Conservation (phyloP, 345 rosid genomes). For the Salix dunnii region DNA sequence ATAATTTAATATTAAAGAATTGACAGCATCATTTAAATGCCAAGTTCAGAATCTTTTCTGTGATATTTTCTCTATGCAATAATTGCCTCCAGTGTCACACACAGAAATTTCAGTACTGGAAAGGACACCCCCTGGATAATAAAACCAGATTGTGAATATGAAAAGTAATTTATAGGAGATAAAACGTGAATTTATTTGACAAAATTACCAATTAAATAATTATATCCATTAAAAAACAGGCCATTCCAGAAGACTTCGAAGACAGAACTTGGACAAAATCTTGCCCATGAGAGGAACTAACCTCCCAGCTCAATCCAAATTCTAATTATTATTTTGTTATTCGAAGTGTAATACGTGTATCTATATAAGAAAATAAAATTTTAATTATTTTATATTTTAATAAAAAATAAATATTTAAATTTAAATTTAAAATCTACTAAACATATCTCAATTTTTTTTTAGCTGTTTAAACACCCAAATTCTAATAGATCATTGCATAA, state of each 20-base stretch:
- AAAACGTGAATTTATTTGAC: not conserved
- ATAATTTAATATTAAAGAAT: not conserved
- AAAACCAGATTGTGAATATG: not conserved
- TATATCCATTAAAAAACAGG: not conserved
- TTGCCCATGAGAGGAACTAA: not conserved
- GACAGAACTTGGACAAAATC: not conserved
- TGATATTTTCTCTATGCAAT: not conserved
- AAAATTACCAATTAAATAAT: not conserved
- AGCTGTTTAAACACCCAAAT: no score
- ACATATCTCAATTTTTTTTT: no score
- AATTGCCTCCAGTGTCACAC: not conserved
- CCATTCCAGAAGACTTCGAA: not conserved
- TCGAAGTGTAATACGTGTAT: no score
- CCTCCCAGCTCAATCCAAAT: not conserved
- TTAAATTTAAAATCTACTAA: no score
- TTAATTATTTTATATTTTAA: no score
- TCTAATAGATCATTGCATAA: not conserved
- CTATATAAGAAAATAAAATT: no score
- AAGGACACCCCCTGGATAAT: not conserved
- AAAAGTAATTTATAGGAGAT: not conserved
- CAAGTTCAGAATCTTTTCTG: not conserved
- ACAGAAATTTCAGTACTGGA: not conserved
- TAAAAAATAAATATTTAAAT: no score
- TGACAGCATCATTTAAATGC: not conserved
- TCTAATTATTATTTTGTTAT: no score